Evolutionary conservation across 176 grass and related monocot genomes (phyloP), one percentile per base, ranked within the genome.

Genomic region (Otatea glauca): DNA sequence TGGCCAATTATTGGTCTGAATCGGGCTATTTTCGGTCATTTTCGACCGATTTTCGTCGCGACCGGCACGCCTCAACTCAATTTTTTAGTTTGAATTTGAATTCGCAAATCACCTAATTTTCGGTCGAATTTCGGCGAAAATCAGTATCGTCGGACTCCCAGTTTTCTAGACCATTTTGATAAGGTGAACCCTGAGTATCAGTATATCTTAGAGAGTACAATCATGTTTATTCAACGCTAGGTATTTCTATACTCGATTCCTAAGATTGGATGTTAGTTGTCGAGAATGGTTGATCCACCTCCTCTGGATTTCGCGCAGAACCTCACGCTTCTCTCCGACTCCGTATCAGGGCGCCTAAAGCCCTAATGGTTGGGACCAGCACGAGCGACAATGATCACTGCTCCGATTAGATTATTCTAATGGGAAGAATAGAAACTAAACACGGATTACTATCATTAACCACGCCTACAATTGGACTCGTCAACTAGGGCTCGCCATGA

Each of bases 221-320:
- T 1, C 50, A 16, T 34, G 48, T 12, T 37, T 74, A 9, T 37
- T 21, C 44, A 0, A 3, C 16, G 13, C 49, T 3, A 21, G 49
- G 72, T 74, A 21, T 74, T 74, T 72, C 14, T 81, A 53, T 68
- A 80, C 20, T 55, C 34, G 34, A 68, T 69, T 49, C 12, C 60
- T 60, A 14, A 21, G 50, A 58, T 37, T 37, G 1, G 35, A 37
- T 37, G 35, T 4, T 37, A 37, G 35, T 29, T 63, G 76, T 73
- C 69, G 70, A 60, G 24, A 41, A 15, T 47, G 61, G 37, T 37
- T 17, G 59, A 75, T 87, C 50, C 78, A 75, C 9, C 50, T 23
- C 69, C 70, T 24, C 78, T 76, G 78, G 59, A 55, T 74, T 65
- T 55, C 85, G 71, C 64, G 85, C 42, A 18, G 55, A 25, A 15